A percentile compares a stretch with the other conserved stretches of the same genome.
Evolutionary conservation across 495 filamentous ascomycete genomes (phyloP).

Genomic region (Penicillium robsamsonii): DNA sequence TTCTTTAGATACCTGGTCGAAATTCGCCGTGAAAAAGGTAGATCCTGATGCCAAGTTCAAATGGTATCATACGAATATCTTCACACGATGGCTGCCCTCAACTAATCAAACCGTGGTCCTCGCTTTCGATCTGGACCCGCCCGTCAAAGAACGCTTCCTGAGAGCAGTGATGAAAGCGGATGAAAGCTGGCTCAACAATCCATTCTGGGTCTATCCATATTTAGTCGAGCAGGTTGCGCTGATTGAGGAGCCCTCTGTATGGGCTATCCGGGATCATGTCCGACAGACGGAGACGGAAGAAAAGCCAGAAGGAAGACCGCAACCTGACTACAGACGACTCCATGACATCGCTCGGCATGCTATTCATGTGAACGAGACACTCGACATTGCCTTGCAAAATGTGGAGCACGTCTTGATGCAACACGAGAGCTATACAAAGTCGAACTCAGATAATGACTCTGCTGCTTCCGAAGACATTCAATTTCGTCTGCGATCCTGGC

Average conservation of each 20-base stretch:
- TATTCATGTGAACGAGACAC: constrained; percentile 43
- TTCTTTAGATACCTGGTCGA: constrained; percentile 9
- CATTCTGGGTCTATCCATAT: constrained; percentile 17
- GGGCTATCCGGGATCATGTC: constrained; percentile 21
- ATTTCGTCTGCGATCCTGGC: constrained; percentile 31
- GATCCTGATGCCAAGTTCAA: constrained; percentile 1
- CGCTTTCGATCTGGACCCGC: constrained; percentile 25
- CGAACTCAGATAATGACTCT: neutral
- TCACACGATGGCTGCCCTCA: constrained; percentile 25
- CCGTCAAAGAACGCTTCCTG: constrained; percentile 1
- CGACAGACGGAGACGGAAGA: constrained; percentile 16
- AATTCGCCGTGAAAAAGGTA: constrained; percentile 6
- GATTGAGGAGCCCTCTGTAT: constrained; percentile 18
- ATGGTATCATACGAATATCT: constrained; percentile 16
- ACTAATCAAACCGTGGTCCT: constrained; percentile 27
- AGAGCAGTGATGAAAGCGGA: constrained; percentile 4
- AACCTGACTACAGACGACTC: constrained; percentile 27
- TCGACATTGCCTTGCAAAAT: constrained; percentile 32
- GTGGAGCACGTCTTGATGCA: constrained; percentile 32
- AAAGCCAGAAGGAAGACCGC: constrained; percentile 25
- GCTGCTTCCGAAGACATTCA: constrained; percentile 16
- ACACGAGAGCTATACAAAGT: constrained; percentile 14
- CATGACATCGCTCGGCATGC: constrained; percentile 47
- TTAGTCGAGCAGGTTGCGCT: constrained; percentile 19
- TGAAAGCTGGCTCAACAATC: constrained; percentile 10